A percentile compares a stretch with the other conserved stretches of the same genome.
phyloP scores from a whole-genome alignment of 148 eudicot species.

The Oxyria digyna region DNA sequence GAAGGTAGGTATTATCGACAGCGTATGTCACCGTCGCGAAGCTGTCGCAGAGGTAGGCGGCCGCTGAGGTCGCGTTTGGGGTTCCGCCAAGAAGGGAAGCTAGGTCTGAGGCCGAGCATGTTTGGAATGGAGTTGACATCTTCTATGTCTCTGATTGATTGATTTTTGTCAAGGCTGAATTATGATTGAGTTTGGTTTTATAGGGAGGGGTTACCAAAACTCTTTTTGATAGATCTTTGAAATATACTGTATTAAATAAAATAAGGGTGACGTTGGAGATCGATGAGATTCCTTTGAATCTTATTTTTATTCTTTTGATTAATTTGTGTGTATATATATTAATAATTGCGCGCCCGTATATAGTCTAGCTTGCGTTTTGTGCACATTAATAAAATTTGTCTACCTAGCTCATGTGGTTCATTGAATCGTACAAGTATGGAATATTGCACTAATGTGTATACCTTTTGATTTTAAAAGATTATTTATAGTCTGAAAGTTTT shows the following conservation, averaged over 20 bases:
- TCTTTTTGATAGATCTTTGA: too few relatives aligned
- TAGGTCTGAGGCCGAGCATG: neutral
- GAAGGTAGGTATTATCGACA: conserved; percentile 34
- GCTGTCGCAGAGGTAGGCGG: conserved; percentile 25
- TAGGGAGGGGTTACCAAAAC: neutral
- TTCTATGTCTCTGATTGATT: too few relatives aligned
- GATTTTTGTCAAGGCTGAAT: neutral
- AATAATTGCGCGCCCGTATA: too few relatives aligned
- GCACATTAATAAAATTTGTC: neutral
- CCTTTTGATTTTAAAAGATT: too few relatives aligned
- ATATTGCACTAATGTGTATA: too few relatives aligned
- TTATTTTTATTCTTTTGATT: too few relatives aligned
- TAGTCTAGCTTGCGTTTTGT: neutral
- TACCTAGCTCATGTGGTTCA: neutral
- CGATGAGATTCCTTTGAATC: too few relatives aligned
- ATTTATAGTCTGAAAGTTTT: too few relatives aligned
- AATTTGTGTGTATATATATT: too few relatives aligned
- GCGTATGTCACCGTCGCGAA: conserved; percentile 31
- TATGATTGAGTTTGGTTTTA: neutral
- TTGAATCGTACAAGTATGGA: too few relatives aligned
- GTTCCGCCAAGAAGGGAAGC: conserved; percentile 1
- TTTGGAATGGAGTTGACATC: conserved; percentile 3
- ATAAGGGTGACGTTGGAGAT: too few relatives aligned
- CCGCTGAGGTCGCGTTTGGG: conserved; percentile 28
- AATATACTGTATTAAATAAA: too few relatives aligned